These are phyloP conservation scores for Wilhelminamyces savonicus DNA, from an alignment of 805 yeast species.

Conservation along the genomic window DNA sequence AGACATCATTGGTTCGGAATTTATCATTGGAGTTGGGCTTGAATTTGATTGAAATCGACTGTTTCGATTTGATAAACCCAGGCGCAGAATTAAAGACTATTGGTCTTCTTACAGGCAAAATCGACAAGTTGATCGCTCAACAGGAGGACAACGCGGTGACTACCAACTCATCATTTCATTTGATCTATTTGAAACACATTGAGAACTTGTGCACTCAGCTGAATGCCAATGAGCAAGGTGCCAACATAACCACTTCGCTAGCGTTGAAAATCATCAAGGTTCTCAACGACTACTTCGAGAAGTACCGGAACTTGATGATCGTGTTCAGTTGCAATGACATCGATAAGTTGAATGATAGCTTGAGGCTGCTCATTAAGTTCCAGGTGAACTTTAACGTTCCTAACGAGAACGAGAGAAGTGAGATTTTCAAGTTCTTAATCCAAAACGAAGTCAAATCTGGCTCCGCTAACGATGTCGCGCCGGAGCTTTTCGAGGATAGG, in stretches of 20 bases:
- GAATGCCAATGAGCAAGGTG: conserved; percentile 50
- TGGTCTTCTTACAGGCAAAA: conserved; percentile 69
- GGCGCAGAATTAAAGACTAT: conserved; percentile 75
- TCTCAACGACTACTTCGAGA: conserved; percentile 46
- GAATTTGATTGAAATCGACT: conserved; percentile 63
- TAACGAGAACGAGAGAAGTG: conserved; percentile 62
- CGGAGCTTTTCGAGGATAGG: conserved; percentile 12
- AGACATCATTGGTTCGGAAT: conserved; percentile 54
- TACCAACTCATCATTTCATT: conserved; percentile 19
- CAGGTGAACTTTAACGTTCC: conserved; percentile 77
- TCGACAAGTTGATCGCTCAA: conserved; percentile 47
- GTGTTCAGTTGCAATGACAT: conserved; percentile 67
- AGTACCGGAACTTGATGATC: conserved; percentile 37
- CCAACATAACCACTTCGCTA: conserved; percentile 35
- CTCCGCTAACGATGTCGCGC: conserved; percentile 4
- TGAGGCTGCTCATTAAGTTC: conserved; percentile 68
- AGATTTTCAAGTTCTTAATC: conserved; percentile 51
- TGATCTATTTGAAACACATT: conserved; percentile 63
- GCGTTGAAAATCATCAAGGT: conserved; percentile 51
- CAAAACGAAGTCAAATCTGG: conserved; percentile 11
- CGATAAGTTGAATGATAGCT: conserved; percentile 58
- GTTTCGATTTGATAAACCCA: conserved; percentile 56
- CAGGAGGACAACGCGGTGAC: conserved; percentile 13
- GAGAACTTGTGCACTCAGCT: conserved; percentile 66
- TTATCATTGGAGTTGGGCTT: conserved; percentile 55